These are phyloP conservation scores for Arxiozyma bovina DNA, from an alignment of 1,139 yeast species.

Conservation along the genomic window DNA sequence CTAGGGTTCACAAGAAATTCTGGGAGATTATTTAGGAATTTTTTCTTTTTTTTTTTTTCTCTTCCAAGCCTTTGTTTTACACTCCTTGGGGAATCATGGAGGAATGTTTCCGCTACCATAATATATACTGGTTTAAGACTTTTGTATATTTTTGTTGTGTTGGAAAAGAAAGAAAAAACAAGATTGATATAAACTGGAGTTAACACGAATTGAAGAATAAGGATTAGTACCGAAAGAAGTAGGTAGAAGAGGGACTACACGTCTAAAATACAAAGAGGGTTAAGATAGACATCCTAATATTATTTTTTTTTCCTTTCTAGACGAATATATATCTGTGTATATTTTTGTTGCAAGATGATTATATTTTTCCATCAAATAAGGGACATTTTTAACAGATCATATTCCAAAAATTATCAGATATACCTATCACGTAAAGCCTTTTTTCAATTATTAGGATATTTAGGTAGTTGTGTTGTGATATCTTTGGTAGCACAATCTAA, in stretches of 20 bases:
- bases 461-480: conserved; percentile 29
- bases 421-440: conserved; percentile 29
- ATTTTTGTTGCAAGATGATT: conserved; percentile 11
- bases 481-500: conserved; percentile 28
- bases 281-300: no score
- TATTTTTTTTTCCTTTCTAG: background rate
- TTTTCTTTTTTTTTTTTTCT: no score
- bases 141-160: no score
- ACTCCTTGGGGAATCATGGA: no score
- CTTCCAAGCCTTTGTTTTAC: no score
- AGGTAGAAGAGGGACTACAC: no score
- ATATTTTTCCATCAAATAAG: conserved; percentile 27
- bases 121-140: no score
- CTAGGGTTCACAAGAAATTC: no score
- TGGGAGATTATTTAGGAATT: no score
- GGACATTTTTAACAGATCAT: conserved; percentile 26
- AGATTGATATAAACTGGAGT: background rate
- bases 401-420: conserved; percentile 26
- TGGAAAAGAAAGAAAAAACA: no score
- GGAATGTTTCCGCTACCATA: no score
- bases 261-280: background rate
- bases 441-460: conserved; percentile 29
- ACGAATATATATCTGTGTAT: no score
- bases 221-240: background rate
- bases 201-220: background rate